Base-by-base conservation (phyloP, 768 basidiomycete genomes). In the Boletus sp. region DNA sequence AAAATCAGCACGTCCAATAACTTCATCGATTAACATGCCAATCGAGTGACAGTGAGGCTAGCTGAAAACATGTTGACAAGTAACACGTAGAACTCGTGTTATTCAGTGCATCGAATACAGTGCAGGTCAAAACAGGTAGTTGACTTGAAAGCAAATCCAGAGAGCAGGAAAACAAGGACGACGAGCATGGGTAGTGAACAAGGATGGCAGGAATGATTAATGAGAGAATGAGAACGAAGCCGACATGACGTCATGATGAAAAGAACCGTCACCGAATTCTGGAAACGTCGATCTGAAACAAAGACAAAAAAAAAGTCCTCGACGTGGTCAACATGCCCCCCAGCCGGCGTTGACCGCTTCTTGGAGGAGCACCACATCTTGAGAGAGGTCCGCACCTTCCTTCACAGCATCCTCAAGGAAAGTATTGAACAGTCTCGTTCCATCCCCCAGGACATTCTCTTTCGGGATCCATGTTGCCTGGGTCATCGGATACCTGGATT, bases 391-490 rank as follows among this genome's bases (percentile, higher is more conserved):
- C 1, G 40, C 48, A 8, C 63, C 66, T 47, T 70, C 61, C 14
- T 19, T 5, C 0, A 23, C 5, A 0, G 65, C 70, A 13, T 64
- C 55, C 38, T 52, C 45, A 5, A 53, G 5, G 38, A 70, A 70
- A 1, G 25, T 17, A 5, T 60, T 43, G 21, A 63, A 59, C 15
- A 72, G 0, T 14, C 19, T 43, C 4, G 43, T 53, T 2, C 47
- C 60, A 7, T 61, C 63, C 15, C 69, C 63, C 2, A 58, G 25
- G 17, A 70, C 29, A 25, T 66, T 70, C 38, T 66, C 70, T 23
- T 59, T 62, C 0, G 70, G 66, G 7, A 72, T 65, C 69, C 69
- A 70, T 3, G 44, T 64, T 15, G 69, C 69, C 39, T 70, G 50
- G 7, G 30, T 35, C 57, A 70, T 65, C 15, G 69, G 60, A 42